These are phyloP conservation scores for California macrophylla DNA, from an alignment of 441 rosid species.

Conservation along the genomic window DNA sequence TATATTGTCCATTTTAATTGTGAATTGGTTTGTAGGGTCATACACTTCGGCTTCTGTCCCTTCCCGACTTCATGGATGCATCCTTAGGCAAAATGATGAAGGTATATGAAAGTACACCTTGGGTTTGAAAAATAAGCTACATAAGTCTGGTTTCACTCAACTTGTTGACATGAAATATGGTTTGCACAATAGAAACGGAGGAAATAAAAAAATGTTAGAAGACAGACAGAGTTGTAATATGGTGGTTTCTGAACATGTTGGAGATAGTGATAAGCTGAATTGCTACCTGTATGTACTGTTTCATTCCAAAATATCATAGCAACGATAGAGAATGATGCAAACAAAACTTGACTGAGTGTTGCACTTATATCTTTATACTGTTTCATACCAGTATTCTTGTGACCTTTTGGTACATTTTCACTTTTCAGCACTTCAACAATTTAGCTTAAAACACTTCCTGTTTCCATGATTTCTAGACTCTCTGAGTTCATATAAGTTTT, in stretches of 20 bases:
- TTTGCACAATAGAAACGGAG: not conserved
- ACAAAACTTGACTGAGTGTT: not conserved
- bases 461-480: not conserved
- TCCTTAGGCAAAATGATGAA: constrained; percentile 70
- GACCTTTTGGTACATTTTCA: not conserved
- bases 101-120: constrained; percentile 33
- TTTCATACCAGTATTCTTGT: not conserved
- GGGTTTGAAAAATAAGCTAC: constrained; percentile 2
- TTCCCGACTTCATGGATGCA: constrained; percentile 70
- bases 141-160: constrained; percentile 5
- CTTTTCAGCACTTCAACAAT: not conserved
- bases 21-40: constrained; percentile 46
- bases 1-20: constrained; percentile 3
- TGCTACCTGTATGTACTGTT: constrained; percentile 2
- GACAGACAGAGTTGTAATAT: not conserved
- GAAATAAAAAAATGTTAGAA: not conserved
- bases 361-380: not conserved
- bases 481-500: not conserved
- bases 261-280: not conserved
- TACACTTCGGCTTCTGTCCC: constrained; percentile 65
- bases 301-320: not conserved
- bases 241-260: not conserved
- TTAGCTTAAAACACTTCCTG: not conserved
- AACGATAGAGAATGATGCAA: not conserved
- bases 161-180: constrained; percentile 3